phyloP scores from a whole-genome alignment of 192 early-diverging fungal species.

The Diversispora epigaea region DNA sequence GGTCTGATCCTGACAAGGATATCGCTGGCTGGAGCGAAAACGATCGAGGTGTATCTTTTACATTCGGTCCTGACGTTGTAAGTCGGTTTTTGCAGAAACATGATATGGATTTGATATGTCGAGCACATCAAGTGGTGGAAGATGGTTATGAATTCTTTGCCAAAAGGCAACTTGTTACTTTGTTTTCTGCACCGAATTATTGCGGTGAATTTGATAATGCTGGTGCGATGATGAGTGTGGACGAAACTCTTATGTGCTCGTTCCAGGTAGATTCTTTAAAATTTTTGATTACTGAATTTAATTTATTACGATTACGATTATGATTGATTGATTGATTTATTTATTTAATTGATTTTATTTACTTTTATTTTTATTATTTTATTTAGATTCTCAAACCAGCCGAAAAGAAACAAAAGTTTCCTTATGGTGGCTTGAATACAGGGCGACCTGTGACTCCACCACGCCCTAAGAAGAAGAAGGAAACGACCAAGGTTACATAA shows the following conservation, averaged over 20 bases:
- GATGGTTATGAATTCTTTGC: constrained; percentile 99
- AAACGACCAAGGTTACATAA: constrained; percentile 29
- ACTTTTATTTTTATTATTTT: background rate
- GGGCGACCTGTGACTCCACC: constrained; percentile 74
- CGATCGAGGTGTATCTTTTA: constrained; percentile 94
- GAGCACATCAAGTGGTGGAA: constrained; percentile 97
- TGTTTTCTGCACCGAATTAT: constrained; percentile 97
- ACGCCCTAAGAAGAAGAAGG: constrained; percentile 66
- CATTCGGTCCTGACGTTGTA: constrained; percentile 95
- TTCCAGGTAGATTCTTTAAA: constrained; percentile 58
- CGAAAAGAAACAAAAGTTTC: constrained; percentile 85
- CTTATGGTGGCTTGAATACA: constrained; percentile 65
- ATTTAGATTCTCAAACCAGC: constrained; percentile 91
- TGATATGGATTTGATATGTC: constrained; percentile 96
- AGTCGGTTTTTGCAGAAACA: constrained; percentile 92
- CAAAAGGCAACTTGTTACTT: constrained; percentile 90
- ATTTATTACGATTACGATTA: background rate
- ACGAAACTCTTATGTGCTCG: constrained; percentile 82
- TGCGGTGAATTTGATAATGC: constrained; percentile 91
- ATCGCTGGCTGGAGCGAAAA: constrained; percentile 96
- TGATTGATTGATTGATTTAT: no score
- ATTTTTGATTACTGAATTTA: background rate
- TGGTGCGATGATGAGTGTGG: constrained; percentile 87
- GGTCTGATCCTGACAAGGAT: constrained; percentile 98
- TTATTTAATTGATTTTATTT: no score